Evolutionary conservation across 2,329 filamentous ascomycete species (phyloP).

Genomic region (Diplodia sapinea): DNA sequence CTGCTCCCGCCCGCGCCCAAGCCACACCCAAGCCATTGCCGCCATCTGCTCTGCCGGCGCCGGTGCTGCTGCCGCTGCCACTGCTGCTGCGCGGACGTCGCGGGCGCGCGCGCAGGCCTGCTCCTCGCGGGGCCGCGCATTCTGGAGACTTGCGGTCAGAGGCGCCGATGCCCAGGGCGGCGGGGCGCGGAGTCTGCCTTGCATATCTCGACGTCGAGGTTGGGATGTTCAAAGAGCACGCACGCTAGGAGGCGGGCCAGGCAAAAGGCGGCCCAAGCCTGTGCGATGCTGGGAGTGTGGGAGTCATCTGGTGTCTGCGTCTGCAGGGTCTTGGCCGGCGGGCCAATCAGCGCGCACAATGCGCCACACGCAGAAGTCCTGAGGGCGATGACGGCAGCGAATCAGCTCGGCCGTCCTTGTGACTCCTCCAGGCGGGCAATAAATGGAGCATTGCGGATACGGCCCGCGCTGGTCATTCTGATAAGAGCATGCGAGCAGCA

Average conservation of each 20-base stretch:
- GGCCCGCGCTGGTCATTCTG: slow-evolving; percentile 12
- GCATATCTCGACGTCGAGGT: slow-evolving; percentile 21
- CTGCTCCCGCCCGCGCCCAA: slow-evolving; percentile 28
- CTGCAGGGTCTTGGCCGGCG: slow-evolving; percentile 28
- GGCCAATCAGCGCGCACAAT: slow-evolving; percentile 19
- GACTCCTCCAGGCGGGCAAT: slow-evolving; percentile 21
- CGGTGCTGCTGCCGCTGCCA: not conserved
- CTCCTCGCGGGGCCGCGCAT: slow-evolving; percentile 21
- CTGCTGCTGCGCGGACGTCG: not conserved
- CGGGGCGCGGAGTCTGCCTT: slow-evolving; percentile 26
- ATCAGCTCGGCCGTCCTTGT: slow-evolving; percentile 30
- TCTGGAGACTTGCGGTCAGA: slow-evolving; percentile 26
- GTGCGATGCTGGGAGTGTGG: slow-evolving; percentile 12
- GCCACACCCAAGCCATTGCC: slow-evolving; percentile 21
- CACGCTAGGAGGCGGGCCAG: slow-evolving; percentile 18
- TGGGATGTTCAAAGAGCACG: slow-evolving; percentile 24
- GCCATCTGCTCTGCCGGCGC: slow-evolving; percentile 8
- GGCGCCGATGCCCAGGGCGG: slow-evolving; percentile 13
- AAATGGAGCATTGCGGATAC: slow-evolving; percentile 23
- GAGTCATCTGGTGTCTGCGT: slow-evolving; percentile 30
- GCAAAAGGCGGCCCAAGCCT: slow-evolving; percentile 26
- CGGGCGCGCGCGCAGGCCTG: not conserved
- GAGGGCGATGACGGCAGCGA: slow-evolving; percentile 21
- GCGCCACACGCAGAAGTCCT: slow-evolving; percentile 23
- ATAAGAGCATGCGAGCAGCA: slow-evolving; percentile 23